Base-by-base conservation (phyloP, 257 asterid genomes). In the Avicennia marina region DNA sequence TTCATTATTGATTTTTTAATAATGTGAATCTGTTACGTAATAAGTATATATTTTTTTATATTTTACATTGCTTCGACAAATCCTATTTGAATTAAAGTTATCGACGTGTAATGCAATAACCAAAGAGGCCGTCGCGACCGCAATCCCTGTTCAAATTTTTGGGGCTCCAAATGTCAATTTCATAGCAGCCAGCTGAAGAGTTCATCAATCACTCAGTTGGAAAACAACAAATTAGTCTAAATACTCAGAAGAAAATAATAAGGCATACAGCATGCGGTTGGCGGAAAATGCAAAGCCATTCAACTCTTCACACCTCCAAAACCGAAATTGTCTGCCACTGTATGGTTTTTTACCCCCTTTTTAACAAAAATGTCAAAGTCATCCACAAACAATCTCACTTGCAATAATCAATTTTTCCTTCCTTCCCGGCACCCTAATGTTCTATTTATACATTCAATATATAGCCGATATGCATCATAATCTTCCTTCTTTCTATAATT, bases 141-240 rank as follows among this genome's bases (percentile, higher is more conserved):
- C 68, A 29, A 11, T 55, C 39, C 38, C 32, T 53, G 29, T 54
- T 65, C 75, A 53, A 38, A 45, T 34, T 67, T 46, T 21, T 25
- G 46, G 26, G 49, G 70, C 77, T 33, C 41, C 76, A 72, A 69
- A 63, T 72, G 75, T 56, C 78, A 51, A 44, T 42, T 54, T 25
- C 31, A 9, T 26, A 54, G 71, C 59, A 47, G 52, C 63, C 56
- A 34, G n/a, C n/a, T n/a, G 24, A 11, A 44, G 25, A 26, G 41
- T 7, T 45, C 50, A 58, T 22, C 21, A n/a, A n/a, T 38, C 63
- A 10, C 26, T 39, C 39, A 21, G 47, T 3, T 17, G 4, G 0
- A 43, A 60, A 19, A 17, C n/a, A 33, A 32, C 24, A 33, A 26
- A 21, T 1, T 15, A 19, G 20, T 45, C 53, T 26, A 4, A 47